Conservation (phyloP, 352 stramenopile species). For the Globisporangium recalcitrans region DNA sequence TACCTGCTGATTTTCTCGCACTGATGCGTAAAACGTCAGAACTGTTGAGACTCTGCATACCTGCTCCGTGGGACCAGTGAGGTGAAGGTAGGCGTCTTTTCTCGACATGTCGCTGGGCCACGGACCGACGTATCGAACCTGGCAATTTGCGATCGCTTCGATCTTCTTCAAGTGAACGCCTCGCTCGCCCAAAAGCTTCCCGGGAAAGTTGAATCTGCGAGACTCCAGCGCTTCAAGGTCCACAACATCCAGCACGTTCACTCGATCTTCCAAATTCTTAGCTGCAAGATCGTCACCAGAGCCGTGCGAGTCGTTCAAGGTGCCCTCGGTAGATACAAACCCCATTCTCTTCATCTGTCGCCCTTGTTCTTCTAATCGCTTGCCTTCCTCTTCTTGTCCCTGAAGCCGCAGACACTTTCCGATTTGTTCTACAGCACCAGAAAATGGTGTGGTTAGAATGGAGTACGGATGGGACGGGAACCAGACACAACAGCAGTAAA, state of each 20-base stretch:
- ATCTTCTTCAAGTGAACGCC: constrained; percentile 63
- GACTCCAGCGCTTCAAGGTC: constrained; percentile 33
- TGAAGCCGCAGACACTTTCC: constrained; percentile 60
- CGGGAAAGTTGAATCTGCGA: constrained; percentile 59
- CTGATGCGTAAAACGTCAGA: background rate
- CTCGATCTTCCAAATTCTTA: constrained; percentile 18
- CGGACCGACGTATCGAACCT: constrained; percentile 21
- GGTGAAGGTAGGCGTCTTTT: constrained; percentile 11
- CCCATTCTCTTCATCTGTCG: constrained; percentile 60
- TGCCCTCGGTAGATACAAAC: constrained; percentile 23
- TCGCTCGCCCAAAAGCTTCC: constrained; percentile 54
- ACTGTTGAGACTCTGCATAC: background rate
- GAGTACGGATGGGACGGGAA: background rate
- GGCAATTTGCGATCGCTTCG: constrained; percentile 31
- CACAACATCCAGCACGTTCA: constrained; percentile 30
- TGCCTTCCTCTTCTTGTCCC: constrained; percentile 61
- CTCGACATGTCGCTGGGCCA: constrained; percentile 10
- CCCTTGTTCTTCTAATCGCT: constrained; percentile 42
- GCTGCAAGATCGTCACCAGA: constrained; percentile 5
- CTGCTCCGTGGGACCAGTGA: constrained; percentile 18
- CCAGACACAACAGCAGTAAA: background rate
- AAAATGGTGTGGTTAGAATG: background rate
- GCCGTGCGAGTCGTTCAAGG: constrained; percentile 1
- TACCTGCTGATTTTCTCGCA: background rate
- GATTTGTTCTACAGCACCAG: constrained; percentile 57